Evolutionary conservation across 148 eudicot genomes (phyloP), one percentile per base, ranked within the genome.

Genomic region (Chenopodium formosanum): DNA sequence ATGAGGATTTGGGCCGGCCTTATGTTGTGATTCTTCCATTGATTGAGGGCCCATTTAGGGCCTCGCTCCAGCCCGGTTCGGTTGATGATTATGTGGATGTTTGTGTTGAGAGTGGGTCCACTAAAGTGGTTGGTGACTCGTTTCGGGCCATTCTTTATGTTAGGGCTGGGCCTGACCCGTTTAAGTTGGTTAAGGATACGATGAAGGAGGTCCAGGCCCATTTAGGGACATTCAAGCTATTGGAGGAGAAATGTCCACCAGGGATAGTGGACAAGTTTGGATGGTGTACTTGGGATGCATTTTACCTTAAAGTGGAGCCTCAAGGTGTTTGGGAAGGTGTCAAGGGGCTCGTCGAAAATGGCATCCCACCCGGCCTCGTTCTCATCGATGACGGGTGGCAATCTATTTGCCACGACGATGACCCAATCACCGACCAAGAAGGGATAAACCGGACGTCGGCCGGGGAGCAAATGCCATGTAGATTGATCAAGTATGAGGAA

Each of bases 281-380:
- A 32, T 95, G 98, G 98, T 94, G 98, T 86, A 94, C 98, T 3
- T 94, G 98, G 98, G 98, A 94, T 63, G 98, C 98, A 9, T 94
- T 94, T 71, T 94, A 94, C 82, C 89, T 94, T 1, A 85, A 79
- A 65, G 98, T 94, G 75, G 92, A 93, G 23, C 98, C 98, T 20
- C 83, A 84, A 2, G 98, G 98, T 0, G 93, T 95, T 0, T 79
- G 83, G 89, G 94, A 93, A 32, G 98, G 98, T 0, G 94, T 95
- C 4, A 86, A 88, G 34, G 93, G 93, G 16, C 86, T 95, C 0
- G 94, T 84, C 4, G 90, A 90, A 3, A 93, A 96, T 10, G 97
- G 97, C 27, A 83, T 89, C 80, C 98, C 98, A 44, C 98, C 98
- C 7, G 97, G 95, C 14, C 87, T 93, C 8, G 97, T 95, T 3